Evolutionary conservation across 2,329 filamentous ascomycete species (phyloP), one percentile per base, ranked within the genome.

Genomic region (Diaporthe citri): DNA sequence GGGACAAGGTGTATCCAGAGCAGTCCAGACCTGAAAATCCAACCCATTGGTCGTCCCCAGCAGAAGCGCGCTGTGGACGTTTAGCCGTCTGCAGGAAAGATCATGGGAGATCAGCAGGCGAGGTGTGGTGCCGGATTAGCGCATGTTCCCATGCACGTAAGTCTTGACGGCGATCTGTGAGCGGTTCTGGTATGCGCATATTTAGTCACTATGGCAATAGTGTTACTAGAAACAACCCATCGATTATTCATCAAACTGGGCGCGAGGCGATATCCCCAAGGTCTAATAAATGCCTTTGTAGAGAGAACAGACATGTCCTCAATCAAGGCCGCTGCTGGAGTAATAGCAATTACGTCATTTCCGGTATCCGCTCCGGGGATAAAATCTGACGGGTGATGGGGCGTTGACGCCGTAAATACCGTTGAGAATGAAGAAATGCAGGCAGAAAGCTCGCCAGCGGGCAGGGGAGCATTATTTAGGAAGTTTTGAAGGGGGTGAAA

Each of bases 71-170:
- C 62, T 67, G 62, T 9, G 34, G 62, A 36, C 5, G 31, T 25
- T 34, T 55, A 67, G 64, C 64, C 64, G 36, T 28, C 64, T 69
- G 64, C 34, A 67, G 34, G 34, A 69, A 52, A 55, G 48, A 52
- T 69, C 62, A 39, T 52, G 22, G 62, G 31, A 36, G 62, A 66
- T 67, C 48, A 55, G 34, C 64, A 41, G 48, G 34, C 48, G 34
- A 22, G 15, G 34, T 28, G 59, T 43, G 8, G 34, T 55, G 48
- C 25, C n/a, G 28, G 17, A 31, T 64, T 64, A 41, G 39, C 25
- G 10, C 59, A 9, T 64, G 8, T 22, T 5, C 39, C 17, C 39
- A 46, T n/a, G 17, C 10, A 25, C 22, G n/a, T 17, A 46, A 22
- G 6, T 41, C 39, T 46, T 6, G n/a, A 17, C n/a, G 2, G 22